These are phyloP conservation scores for Hibiscus mutabilis DNA, from an alignment of 345 rosid genomes.

Conservation along the genomic window DNA sequence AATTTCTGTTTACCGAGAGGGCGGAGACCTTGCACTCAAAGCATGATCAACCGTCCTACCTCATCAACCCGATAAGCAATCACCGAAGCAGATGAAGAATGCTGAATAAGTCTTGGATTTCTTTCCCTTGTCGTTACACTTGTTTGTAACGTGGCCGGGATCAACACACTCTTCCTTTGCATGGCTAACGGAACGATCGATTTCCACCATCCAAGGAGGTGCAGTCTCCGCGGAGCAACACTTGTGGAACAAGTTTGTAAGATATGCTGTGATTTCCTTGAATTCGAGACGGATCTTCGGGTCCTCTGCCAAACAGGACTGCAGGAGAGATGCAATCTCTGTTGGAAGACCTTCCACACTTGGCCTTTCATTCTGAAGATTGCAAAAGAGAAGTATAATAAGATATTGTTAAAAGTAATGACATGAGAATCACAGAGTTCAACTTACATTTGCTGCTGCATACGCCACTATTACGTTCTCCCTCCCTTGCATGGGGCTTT, in stretches of 20 bases:
- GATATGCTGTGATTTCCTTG: slow-evolving; percentile 27
- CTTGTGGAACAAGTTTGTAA: slow-evolving; percentile 17
- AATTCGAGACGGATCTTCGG: slow-evolving; percentile 49
- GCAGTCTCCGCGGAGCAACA: slow-evolving; percentile 12
- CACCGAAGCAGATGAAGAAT: slow-evolving; percentile 13
- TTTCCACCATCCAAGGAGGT: slow-evolving; percentile 10
- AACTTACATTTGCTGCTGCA: slow-evolving; percentile 32
- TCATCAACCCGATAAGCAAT: slow-evolving; percentile 12
- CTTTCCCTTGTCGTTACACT: slow-evolving; percentile 8
- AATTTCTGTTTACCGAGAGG: no score
- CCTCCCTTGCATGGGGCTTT: slow-evolving; percentile 39
- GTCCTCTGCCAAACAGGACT: slow-evolving; percentile 54
- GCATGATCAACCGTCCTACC: background rate
- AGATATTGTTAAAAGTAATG: background rate
- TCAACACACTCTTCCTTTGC: background rate
- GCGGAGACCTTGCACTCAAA: background rate
- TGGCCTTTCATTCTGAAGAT: slow-evolving; percentile 50
- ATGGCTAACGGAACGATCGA: background rate
- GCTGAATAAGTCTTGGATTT: background rate
- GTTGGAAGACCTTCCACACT: slow-evolving; percentile 32
- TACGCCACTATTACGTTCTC: slow-evolving; percentile 24
- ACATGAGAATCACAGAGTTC: background rate
- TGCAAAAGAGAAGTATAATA: background rate
- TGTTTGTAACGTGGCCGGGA: background rate
- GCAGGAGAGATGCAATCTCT: slow-evolving; percentile 29